These are phyloP conservation scores for Aureobasidium sp. DNA, from an alignment of 2,329 filamentous ascomycete species.

Conservation along the genomic window DNA sequence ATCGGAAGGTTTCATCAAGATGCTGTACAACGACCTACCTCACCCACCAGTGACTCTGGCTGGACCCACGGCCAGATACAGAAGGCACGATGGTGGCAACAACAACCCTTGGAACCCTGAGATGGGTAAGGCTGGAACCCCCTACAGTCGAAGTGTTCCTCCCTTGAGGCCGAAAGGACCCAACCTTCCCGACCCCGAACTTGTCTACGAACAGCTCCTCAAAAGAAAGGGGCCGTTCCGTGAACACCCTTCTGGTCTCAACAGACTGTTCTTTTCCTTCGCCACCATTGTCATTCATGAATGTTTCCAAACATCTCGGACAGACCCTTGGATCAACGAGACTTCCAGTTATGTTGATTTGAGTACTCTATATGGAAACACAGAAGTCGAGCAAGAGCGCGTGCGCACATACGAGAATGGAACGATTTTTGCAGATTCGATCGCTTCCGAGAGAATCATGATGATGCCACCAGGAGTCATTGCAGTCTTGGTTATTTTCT, in stretches of 20 bases:
- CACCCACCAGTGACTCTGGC: slow-evolving; percentile 41
- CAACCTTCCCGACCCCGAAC: slow-evolving; percentile 40
- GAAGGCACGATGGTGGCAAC: slow-evolving; percentile 36
- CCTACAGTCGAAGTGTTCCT: slow-evolving; percentile 38
- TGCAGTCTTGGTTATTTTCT: slow-evolving; percentile 36
- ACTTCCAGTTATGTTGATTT: slow-evolving; percentile 41
- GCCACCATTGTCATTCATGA: slow-evolving; percentile 42
- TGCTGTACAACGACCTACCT: slow-evolving; percentile 46
- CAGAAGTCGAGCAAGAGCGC: slow-evolving; percentile 32
- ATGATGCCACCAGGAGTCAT: slow-evolving; percentile 41
- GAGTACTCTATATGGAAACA: slow-evolving; percentile 40
- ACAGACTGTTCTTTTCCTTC: slow-evolving; percentile 40
- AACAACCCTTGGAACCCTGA: slow-evolving; percentile 43
- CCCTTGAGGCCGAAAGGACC: slow-evolving; percentile 41
- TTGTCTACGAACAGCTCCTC: slow-evolving; percentile 38
- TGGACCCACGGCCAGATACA: slow-evolving; percentile 37
- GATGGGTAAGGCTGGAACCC: slow-evolving; percentile 44
- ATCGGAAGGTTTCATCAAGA: slow-evolving; percentile 43
- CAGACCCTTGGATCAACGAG: slow-evolving; percentile 36
- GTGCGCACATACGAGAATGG: slow-evolving; percentile 38
- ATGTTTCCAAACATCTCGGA: slow-evolving; percentile 36
- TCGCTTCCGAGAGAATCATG: slow-evolving; percentile 39
- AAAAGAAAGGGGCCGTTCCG: slow-evolving; percentile 34
- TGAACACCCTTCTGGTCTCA: slow-evolving; percentile 37
- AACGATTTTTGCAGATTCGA: slow-evolving; percentile 34